Evolutionary conservation across 1,284 basidiomycete genomes (phyloP), one percentile per base, ranked within the genome.

Genomic region (Somion occarium): DNA sequence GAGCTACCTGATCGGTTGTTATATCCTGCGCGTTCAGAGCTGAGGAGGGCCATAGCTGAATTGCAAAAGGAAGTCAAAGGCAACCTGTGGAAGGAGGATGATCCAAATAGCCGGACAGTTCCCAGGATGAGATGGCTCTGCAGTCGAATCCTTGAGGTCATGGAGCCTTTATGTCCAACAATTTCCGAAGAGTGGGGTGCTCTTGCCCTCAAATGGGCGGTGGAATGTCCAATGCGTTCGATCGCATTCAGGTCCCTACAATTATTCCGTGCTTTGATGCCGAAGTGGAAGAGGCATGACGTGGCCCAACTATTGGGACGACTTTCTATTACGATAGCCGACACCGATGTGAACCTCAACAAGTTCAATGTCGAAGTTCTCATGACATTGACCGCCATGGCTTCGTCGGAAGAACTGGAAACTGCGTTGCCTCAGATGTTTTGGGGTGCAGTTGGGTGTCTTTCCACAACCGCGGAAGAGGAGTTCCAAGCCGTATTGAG

Each of bases 171-270:
- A 13, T 80, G 83, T 52, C 82, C 87, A 2, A 73, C 76, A 12
- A 67, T 96, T 37, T 74, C 82, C 24, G 82, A 89, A 55, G 75
- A 82, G 46, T 94, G 95, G 87, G 92, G 91, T 4, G 82, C 84
- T 3, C 63, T 92, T 25, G 90, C 92, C 2, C 72, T 97, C 53
- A 71, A 76, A 27, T 97, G 95, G 88, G 90, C 92, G 1, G 93
- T 92, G 2, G 79, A 86, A 1, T 94, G 91, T 60, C 88, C 92
- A 3, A 91, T 94, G 54, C 82, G 92, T 38, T 85, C 86, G 46
- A 83, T 88, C 25, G 93, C 95, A 0, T 93, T 91, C 69, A 82
- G 93, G 26, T 96, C 94, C 2, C 76, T 98, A 56, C 93, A 97
- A 65, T 76, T 93, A n/a, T 93, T 93, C 69, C 84, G 93, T 37